These are phyloP conservation scores for Phoma sp. DNA, from an alignment of 2,329 filamentous ascomycete species.

Conservation along the genomic window DNA sequence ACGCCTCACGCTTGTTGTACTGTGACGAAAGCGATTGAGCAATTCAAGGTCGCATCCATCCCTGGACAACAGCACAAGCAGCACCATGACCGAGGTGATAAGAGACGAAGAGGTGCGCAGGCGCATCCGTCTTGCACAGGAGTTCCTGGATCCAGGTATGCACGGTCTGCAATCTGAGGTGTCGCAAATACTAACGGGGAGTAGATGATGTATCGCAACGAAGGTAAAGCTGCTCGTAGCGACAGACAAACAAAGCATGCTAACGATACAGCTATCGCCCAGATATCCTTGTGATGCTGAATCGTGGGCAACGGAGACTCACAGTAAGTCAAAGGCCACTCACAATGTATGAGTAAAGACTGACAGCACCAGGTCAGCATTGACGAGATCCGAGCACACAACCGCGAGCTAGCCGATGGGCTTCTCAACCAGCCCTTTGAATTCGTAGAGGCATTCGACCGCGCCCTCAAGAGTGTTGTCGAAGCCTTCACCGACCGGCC, in stretches of 20 bases:
- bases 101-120: constrained; percentile 84
- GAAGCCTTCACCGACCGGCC: constrained; percentile 77
- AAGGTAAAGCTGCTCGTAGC: constrained; percentile 40
- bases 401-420: constrained; percentile 77
- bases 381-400: constrained; percentile 90
- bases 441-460: constrained; percentile 85
- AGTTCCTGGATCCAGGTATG: constrained; percentile 93
- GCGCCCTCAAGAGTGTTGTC: constrained; percentile 87
- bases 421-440: constrained; percentile 88
- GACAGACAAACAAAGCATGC: constrained; percentile 3
- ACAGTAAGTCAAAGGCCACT: constrained; percentile 49
- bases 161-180: constrained; percentile 8
- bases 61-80: not conserved
- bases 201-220: constrained; percentile 63
- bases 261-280: constrained; percentile 75
- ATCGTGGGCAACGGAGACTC: constrained; percentile 64
- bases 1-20: not conserved
- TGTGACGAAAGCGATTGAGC: not conserved
- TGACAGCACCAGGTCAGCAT: constrained; percentile 57
- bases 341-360: not conserved
- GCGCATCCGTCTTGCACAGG: constrained; percentile 83
- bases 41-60: not conserved
- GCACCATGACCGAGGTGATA: constrained; percentile 51
- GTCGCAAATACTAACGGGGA: constrained; percentile 28
- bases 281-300: constrained; percentile 80